phyloP scores from a whole-genome alignment of 108 stramenopile genomes.

The Cyclostephanos tholiformis region DNA sequence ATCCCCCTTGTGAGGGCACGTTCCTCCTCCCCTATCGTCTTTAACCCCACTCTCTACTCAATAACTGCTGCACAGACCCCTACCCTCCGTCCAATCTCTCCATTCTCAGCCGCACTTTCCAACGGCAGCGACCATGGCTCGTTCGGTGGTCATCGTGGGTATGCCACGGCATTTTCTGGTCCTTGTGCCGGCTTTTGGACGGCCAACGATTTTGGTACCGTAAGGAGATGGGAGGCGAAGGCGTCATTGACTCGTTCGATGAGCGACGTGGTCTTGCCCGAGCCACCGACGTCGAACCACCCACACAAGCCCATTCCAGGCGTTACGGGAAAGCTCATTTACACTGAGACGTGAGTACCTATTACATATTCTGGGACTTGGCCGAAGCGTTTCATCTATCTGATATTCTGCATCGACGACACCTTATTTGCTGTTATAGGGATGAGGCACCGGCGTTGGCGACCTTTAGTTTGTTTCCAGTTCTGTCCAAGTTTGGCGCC shows the following conservation, averaged over 20 bases:
- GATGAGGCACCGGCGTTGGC: slow-evolving; percentile 94
- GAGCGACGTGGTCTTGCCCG: slow-evolving; percentile 44
- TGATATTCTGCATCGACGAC: not conserved
- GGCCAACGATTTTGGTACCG: not conserved
- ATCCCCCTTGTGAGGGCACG: slow-evolving; percentile 35
- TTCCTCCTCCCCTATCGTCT: slow-evolving; percentile 37
- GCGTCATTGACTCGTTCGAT: slow-evolving; percentile 40
- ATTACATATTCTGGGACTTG: too few relatives aligned
- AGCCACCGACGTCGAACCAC: slow-evolving; percentile 84
- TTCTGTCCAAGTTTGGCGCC: slow-evolving; percentile 77
- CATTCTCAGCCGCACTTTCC: slow-evolving; percentile 19
- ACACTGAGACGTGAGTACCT: slow-evolving; percentile 79
- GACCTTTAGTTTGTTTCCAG: slow-evolving; percentile 87
- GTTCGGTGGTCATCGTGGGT: slow-evolving; percentile 16
- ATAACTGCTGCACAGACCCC: slow-evolving; percentile 4
- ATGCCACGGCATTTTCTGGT: slow-evolving; percentile 13
- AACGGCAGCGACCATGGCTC: slow-evolving; percentile 3
- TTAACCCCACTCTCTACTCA: slow-evolving; percentile 13
- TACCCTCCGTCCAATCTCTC: slow-evolving; percentile 28
- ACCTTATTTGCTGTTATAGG: slow-evolving; percentile 11
- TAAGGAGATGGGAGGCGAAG: slow-evolving; percentile 4
- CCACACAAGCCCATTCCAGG: slow-evolving; percentile 59
- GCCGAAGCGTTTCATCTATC: not conserved
- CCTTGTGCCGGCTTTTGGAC: not conserved
- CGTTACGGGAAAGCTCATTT: slow-evolving; percentile 81